phyloP scores from a whole-genome alignment of 345 rosid genomes.

The Lumnitzera littorea region DNA sequence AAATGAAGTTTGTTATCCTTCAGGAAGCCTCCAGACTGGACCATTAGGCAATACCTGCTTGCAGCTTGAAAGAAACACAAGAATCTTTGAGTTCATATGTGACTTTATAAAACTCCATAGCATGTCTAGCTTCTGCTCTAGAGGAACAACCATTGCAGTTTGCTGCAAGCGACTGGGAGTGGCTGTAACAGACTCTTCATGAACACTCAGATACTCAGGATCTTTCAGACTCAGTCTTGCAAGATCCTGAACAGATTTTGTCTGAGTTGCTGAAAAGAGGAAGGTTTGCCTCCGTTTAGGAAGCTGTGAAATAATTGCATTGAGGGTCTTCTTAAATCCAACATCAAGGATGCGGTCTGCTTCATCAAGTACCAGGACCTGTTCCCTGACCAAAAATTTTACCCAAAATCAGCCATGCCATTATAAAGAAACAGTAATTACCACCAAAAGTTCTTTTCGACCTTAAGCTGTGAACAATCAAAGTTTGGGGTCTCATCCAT shows the following conservation, averaged over 20 bases:
- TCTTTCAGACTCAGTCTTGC: conserved; percentile 95
- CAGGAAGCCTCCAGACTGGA: no score
- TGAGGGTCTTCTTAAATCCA: conserved; percentile 72
- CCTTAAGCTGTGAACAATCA: conserved; percentile 92
- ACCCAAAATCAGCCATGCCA: conserved; percentile 22
- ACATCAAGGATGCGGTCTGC: conserved; percentile 96
- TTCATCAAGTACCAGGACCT: conserved; percentile 95
- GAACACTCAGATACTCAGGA: conserved; percentile 90
- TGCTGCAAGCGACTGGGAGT: conserved; percentile 77
- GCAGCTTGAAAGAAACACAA: conserved; percentile 86
- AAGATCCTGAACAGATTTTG: conserved; percentile 90
- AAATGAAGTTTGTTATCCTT: no score
- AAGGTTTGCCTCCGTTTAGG: conserved; percentile 78
- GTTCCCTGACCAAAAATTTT: conserved; percentile 33
- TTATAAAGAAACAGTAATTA: not conserved
- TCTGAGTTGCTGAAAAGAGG: conserved; percentile 95
- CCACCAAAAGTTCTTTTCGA: conserved; percentile 13
- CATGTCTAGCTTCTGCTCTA: conserved; percentile 85
- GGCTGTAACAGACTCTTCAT: conserved; percentile 70
- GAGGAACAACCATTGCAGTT: conserved; percentile 77
- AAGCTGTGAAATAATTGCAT: conserved; percentile 84
- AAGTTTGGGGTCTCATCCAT: conserved; percentile 96
- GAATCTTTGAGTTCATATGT: conserved; percentile 70
- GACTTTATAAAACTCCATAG: conserved; percentile 87
- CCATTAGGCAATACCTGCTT: conserved; percentile 67